phyloP scores from a whole-genome alignment of 2,329 filamentous ascomycete species.

The Orbilia ellipsospora region DNA sequence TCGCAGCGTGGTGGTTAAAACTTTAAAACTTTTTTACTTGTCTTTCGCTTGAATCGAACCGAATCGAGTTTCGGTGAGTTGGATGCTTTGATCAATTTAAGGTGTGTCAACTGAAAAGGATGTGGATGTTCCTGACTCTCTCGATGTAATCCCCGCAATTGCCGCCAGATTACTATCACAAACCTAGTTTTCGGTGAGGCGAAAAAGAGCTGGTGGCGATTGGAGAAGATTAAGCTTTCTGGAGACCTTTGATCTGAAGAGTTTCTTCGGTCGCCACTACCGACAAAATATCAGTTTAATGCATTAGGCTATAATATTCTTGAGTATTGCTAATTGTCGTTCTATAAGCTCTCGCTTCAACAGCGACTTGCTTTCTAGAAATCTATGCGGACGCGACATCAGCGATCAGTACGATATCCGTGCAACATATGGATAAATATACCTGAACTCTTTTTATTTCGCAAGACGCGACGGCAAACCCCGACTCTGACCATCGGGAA shows the following conservation, averaged over 20 bases:
- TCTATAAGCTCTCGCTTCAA: not conserved
- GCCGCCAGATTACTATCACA: conserved; percentile 11
- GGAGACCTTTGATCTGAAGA: not conserved
- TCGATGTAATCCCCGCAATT: conserved; percentile 31
- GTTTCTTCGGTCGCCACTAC: conserved; percentile 28
- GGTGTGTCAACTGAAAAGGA: conserved; percentile 43
- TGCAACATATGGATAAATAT: too few relatives aligned
- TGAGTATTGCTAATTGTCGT: too few relatives aligned
- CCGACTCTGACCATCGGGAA: too few relatives aligned
- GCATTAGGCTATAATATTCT: too few relatives aligned
- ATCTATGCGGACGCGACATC: too few relatives aligned
- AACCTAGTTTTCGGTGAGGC: conserved; percentile 24
- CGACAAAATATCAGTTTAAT: not conserved
- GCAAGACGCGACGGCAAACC: too few relatives aligned
- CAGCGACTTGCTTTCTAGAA: not conserved
- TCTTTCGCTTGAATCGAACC: not conserved
- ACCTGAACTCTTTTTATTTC: too few relatives aligned
- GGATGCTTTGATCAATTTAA: conserved; percentile 7
- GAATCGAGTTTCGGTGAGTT: too few relatives aligned
- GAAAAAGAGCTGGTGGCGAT: conserved; percentile 31
- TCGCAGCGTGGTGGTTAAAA: not conserved
- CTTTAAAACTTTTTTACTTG: conserved; percentile 10
- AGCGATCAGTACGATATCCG: too few relatives aligned
- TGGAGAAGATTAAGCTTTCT: conserved; percentile 12
- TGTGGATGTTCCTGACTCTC: conserved; percentile 39